phyloP scores from a whole-genome alignment of 2,329 filamentous ascomycete species.

The Colletotrichum brevisporum region DNA sequence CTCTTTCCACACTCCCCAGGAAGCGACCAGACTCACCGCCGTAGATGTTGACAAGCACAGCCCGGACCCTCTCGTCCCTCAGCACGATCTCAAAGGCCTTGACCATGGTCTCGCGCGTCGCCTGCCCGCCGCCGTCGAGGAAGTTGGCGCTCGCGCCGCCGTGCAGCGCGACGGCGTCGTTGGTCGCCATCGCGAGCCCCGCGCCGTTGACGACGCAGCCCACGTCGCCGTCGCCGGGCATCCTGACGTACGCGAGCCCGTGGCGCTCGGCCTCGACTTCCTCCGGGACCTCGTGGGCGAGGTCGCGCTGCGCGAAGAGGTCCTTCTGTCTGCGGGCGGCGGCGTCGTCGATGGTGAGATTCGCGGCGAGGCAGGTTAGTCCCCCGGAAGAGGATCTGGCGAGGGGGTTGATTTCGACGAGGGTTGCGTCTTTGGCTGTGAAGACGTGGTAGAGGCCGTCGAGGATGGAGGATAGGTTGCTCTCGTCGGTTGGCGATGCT shows the following conservation, averaged over 20 bases:
- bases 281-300: conserved; percentile 49
- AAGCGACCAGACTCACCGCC: conserved; percentile 47
- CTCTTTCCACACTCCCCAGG: not conserved
- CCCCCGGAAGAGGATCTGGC: conserved; percentile 45
- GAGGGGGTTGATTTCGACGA: conserved; percentile 59
- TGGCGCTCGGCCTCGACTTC: conserved; percentile 63
- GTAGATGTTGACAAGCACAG: conserved; percentile 73
- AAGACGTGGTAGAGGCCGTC: conserved; percentile 55
- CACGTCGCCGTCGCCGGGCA: conserved; percentile 69
- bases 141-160: conserved; percentile 85
- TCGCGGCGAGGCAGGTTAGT: conserved; percentile 53
- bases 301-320: conserved; percentile 55
- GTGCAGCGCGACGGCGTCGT: conserved; percentile 80
- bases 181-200: conserved; percentile 91
- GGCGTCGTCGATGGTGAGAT: conserved; percentile 64
- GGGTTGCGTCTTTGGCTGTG: conserved; percentile 60
- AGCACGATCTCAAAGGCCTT: conserved; percentile 82
- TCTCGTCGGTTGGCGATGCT: conserved; percentile 13
- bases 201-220: conserved; percentile 92
- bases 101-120: conserved; percentile 85
- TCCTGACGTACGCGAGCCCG: conserved; percentile 85
- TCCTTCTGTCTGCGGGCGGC: conserved; percentile 57
- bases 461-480: conserved; percentile 34
- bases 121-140: conserved; percentile 90
- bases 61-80: conserved; percentile 78